These are phyloP conservation scores for Hirschfeldia incana DNA, from an alignment of 345 rosid species.

Conservation along the genomic window DNA sequence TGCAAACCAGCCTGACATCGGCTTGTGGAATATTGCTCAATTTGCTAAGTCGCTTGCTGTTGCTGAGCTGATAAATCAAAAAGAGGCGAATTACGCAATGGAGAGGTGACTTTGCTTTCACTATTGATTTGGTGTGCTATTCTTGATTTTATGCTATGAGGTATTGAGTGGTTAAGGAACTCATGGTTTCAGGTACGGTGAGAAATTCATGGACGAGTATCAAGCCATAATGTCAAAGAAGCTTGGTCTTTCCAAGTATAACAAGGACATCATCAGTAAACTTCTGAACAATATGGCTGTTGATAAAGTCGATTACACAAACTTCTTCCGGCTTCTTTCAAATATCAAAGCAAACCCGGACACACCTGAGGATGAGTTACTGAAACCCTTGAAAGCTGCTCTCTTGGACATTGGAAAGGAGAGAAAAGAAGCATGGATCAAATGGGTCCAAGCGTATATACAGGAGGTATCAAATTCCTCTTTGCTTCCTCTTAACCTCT, in stretches of 20 bases:
- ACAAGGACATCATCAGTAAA: conserved; percentile 77
- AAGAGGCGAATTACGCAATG: conserved; percentile 90
- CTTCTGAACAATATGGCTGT: conserved; percentile 94
- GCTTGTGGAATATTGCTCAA: conserved; percentile 91
- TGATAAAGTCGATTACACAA: conserved; percentile 97
- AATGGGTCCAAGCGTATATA: conserved; percentile 78
- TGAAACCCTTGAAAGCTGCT: conserved; percentile 83
- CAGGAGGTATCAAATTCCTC: conserved; percentile 62
- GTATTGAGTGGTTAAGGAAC: neutral
- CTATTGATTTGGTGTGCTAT: neutral
- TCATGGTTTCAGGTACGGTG: conserved; percentile 67
- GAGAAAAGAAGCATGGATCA: conserved; percentile 91
- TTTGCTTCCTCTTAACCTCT: too few species aligned
- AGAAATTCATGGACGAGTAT: conserved; percentile 94
- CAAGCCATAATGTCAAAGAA: conserved; percentile 88
- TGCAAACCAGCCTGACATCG: conserved; percentile 96
- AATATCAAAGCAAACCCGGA: conserved; percentile 70
- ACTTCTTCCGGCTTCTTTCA: conserved; percentile 83
- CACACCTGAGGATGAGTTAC: conserved; percentile 61
- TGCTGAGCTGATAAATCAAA: conserved; percentile 75
- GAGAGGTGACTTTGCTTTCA: conserved; percentile 59
- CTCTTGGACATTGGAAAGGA: conserved; percentile 94
- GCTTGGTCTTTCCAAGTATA: conserved; percentile 92
- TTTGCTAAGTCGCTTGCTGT: conserved; percentile 65
- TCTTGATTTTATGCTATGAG: neutral